Base-by-base conservation (phyloP, 371 early-diverging fungal genomes). In the Chytridium lagenaria region DNA sequence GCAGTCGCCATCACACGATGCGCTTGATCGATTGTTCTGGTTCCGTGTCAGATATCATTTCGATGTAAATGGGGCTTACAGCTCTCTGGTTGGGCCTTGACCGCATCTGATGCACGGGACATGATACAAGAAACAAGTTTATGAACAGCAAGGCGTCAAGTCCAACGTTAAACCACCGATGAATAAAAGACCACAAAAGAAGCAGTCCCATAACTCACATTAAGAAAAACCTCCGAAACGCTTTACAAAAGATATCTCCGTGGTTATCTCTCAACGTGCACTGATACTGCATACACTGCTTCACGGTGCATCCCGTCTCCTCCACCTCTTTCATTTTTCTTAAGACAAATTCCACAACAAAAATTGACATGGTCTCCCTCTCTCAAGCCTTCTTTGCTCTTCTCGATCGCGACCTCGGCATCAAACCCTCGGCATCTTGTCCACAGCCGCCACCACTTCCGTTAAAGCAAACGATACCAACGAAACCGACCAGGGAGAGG, bases 251-350 rank as follows among this genome's bases (percentile, higher is more conserved):
- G 34, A 61, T 61, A 37, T 61, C 61, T 26, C 23, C 10, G 7
- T 61, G n/a, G 34, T 34, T 31, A 28, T 61, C 61, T 36, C 61
- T 28, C 7, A 61, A 15, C 15, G 16, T 28, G 61, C 61, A 61
- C 61, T 61, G 61, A 36, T 61, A 61, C 37, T 61, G 61, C 61
- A 61, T 12, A 36, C 30, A 28, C 7, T 37, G 31, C 37, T 61
- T 30, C 36, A 61, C 12, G 2, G 2, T 61, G 61, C 61, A 61
- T 3, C 19, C 7, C 37, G 16, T 34, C 16, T 61, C 5, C 55
- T 10, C 55, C 36, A 12, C 23, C 30, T 15, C 36, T 61, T 10
- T 61, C 36, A 33, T 23, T 61, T 61, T 31, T 26, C n/a, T n/a
- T n/a, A n/a, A n/a, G n/a, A n/a, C 61, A 61, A 61, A 61, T 16